These are phyloP conservation scores for Cryptosporidium parvum DNA, from an alignment of 169 alveolate species.

Conservation along the genomic window DNA sequence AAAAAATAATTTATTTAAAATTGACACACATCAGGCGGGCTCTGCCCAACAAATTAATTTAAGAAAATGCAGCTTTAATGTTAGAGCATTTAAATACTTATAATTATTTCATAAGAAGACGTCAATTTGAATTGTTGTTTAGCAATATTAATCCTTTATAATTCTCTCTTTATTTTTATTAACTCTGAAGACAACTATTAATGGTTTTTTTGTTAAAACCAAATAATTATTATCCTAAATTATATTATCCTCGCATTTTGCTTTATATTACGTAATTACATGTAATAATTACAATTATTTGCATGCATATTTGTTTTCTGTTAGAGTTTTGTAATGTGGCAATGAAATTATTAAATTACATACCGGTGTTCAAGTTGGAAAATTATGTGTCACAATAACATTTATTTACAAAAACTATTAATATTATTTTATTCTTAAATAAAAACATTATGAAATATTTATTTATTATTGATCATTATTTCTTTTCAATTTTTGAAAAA, in stretches of 20 bases:
- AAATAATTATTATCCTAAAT: no score
- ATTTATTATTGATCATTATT: no score
- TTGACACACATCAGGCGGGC: not conserved
- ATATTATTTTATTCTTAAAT: no score
- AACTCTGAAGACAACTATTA: no score
- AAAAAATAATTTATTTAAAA: no score
- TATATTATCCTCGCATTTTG: not conserved
- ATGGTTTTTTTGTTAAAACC: not conserved
- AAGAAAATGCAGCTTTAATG: no score
- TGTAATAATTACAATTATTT: not conserved
- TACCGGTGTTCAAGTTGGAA: not conserved
- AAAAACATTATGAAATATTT: no score
- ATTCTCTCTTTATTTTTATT: no score
- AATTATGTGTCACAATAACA: not conserved
- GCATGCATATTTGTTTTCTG: not conserved
- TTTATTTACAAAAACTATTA: no score
- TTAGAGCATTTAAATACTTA: not conserved
- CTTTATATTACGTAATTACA: not conserved
- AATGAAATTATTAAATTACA: no score
- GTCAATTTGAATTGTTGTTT: not conserved
- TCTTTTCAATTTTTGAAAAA: no score
- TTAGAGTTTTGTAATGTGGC: no score
- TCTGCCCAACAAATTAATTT: not conserved
- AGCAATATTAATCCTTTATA: not conserved
- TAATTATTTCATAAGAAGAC: not conserved